Conservation (phyloP, 805 yeast species). For the Sungouiella blattae region DNA sequence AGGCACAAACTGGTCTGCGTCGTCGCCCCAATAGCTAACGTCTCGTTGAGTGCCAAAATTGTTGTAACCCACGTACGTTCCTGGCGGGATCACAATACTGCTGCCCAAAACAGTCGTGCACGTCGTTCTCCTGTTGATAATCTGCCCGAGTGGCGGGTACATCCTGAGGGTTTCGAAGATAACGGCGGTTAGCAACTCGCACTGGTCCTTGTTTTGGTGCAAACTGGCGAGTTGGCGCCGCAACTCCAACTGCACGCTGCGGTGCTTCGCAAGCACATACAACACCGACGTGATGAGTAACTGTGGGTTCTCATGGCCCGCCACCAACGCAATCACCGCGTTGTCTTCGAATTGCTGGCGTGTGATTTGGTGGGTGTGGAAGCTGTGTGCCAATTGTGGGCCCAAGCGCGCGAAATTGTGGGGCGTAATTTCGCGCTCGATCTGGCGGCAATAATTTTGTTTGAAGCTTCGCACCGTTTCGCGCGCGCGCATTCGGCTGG, state of each 20-base stretch:
- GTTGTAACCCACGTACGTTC: constrained; percentile 53
- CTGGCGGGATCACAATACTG: constrained; percentile 44
- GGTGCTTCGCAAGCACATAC: constrained; percentile 44
- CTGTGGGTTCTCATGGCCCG: constrained; percentile 66
- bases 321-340: constrained; percentile 51
- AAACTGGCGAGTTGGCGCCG: constrained; percentile 16
- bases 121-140: constrained; percentile 48
- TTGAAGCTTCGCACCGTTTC: constrained; percentile 29
- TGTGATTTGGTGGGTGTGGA: constrained; percentile 32
- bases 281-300: constrained; percentile 45
- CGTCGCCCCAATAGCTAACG: constrained; percentile 40
- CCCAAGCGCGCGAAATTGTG: constrained; percentile 24
- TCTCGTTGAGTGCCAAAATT: constrained; percentile 51
- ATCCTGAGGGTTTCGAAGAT: constrained; percentile 47
- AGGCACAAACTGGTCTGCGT: constrained; percentile 44
- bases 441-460: constrained; percentile 7
- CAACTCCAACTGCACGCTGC: constrained; percentile 27
- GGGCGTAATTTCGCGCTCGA: constrained; percentile 31
- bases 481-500: constrained; percentile 43
- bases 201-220: constrained; percentile 1
- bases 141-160: constrained; percentile 56
- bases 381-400: constrained; percentile 35
- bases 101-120: constrained; percentile 36
- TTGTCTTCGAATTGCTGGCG: constrained; percentile 51
- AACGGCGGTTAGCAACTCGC: constrained; percentile 29